phyloP scores from a whole-genome alignment of 257 asterid genomes.

The Orobanche coerulescens region DNA sequence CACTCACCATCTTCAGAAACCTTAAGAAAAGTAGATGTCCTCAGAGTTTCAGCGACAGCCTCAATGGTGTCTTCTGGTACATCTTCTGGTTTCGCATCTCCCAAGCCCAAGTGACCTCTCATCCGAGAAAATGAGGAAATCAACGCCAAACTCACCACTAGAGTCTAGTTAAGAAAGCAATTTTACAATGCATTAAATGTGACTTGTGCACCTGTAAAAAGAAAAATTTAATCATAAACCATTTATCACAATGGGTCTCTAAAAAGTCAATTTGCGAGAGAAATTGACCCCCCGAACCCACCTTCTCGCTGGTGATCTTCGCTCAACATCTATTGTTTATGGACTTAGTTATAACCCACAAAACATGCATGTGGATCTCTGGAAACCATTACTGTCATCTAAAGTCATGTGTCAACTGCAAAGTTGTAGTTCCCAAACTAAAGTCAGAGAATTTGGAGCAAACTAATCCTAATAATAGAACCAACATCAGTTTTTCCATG shows the following conservation, averaged over 20 bases:
- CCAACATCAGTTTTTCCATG: neutral
- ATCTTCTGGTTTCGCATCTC: slow-evolving; percentile 69
- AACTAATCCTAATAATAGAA: neutral
- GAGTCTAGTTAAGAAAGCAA: slow-evolving; percentile 46
- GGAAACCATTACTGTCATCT: no score
- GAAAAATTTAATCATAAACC: neutral
- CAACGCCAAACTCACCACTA: slow-evolving; percentile 83
- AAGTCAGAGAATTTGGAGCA: neutral
- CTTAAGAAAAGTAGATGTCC: slow-evolving; percentile 64
- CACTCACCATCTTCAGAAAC: slow-evolving; percentile 84
- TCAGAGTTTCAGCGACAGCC: slow-evolving; percentile 71
- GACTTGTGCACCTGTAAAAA: neutral
- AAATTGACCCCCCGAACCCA: no score
- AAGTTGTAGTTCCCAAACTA: neutral
- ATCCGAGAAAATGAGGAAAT: slow-evolving; percentile 76
- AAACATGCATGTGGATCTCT: no score
- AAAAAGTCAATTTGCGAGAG: neutral
- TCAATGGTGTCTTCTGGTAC: slow-evolving; percentile 56
- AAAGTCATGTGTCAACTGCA: no score
- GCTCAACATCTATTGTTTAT: no score
- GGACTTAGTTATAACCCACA: no score
- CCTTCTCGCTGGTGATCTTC: no score
- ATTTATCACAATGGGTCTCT: neutral
- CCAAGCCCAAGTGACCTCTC: slow-evolving; percentile 70
- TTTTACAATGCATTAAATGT: neutral